These are phyloP conservation scores for Nemania sp. DNA, from an alignment of 2,329 filamentous ascomycete species.

Conservation along the genomic window DNA sequence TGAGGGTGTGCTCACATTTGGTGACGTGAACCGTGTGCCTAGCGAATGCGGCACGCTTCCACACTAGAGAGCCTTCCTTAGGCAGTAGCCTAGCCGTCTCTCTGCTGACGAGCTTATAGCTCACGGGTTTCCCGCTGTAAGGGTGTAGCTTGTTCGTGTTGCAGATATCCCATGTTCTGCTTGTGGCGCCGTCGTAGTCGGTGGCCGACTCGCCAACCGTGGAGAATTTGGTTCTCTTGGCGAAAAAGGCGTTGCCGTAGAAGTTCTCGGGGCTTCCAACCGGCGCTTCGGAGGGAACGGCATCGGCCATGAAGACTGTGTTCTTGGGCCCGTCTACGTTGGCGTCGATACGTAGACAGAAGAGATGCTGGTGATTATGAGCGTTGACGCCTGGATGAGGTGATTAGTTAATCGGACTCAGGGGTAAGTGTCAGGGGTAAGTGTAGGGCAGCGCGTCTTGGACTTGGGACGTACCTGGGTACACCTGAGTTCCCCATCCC, in stretches of 20 bases:
- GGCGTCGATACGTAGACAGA: slow-evolving; percentile 85
- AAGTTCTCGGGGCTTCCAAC: slow-evolving; percentile 82
- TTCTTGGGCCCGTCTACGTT: slow-evolving; percentile 87
- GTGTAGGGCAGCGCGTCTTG: neutral
- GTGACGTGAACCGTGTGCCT: slow-evolving; percentile 88
- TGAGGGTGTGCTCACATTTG: slow-evolving; percentile 71
- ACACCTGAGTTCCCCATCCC: slow-evolving; percentile 91
- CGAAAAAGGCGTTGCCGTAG: slow-evolving; percentile 90
- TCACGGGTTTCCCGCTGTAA: slow-evolving; percentile 80
- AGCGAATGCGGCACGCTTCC: slow-evolving; percentile 88
- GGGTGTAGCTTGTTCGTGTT: slow-evolving; percentile 86
- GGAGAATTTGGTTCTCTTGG: slow-evolving; percentile 77
- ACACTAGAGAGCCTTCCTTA: slow-evolving; percentile 79
- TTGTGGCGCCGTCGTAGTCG: slow-evolving; percentile 80
- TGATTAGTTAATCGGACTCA: slow-evolving; percentile 23
- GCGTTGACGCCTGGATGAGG: slow-evolving; percentile 72
- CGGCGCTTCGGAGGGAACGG: slow-evolving; percentile 69
- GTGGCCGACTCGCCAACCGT: slow-evolving; percentile 71
- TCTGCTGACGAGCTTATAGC: slow-evolving; percentile 87
- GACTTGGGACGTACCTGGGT: slow-evolving; percentile 58
- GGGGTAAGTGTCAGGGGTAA: slow-evolving; percentile 3
- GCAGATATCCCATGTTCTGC: slow-evolving; percentile 86
- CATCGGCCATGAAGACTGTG: slow-evolving; percentile 83
- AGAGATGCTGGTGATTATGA: slow-evolving; percentile 94
- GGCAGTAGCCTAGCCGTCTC: slow-evolving; percentile 80